A percentile compares a stretch with the other conserved stretches of the same genome.
Conservation (phyloP, 768 basidiomycete species). For the Dictyophora rubrovolvata region DNA sequence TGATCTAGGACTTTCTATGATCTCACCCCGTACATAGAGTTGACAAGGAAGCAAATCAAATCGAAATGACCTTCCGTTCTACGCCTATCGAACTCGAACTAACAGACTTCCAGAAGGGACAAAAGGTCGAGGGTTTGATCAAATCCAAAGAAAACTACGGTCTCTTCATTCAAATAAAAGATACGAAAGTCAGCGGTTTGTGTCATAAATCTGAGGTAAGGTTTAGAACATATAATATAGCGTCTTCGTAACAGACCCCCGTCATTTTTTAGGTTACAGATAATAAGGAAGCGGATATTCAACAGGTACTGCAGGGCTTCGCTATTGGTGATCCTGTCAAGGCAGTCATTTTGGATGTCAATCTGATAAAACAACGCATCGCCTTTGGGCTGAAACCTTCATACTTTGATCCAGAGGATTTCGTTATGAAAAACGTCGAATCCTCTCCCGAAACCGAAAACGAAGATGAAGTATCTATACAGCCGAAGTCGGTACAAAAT, state of each 20-base stretch:
- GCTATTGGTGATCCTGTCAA: constrained; percentile 81
- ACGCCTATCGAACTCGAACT: constrained; percentile 35
- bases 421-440: constrained; percentile 27
- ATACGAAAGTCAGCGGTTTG: constrained; percentile 73
- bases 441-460: constrained; percentile 17
- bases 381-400: constrained; percentile 82
- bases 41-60: constrained; percentile 57
- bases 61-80: constrained; percentile 86
- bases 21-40: constrained; percentile 36
- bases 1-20: background rate
- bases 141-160: constrained; percentile 83
- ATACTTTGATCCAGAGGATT: constrained; percentile 63
- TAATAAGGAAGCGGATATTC: constrained; percentile 70
- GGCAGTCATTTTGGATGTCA: constrained; percentile 62
- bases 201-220: constrained; percentile 90
- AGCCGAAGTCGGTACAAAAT: constrained; percentile 18
- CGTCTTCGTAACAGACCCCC: background rate
- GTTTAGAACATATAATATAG: constrained; percentile 2
- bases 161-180: constrained; percentile 85
- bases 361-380: constrained; percentile 71
- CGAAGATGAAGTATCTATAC: constrained; percentile 21
- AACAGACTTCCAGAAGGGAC: constrained; percentile 59
- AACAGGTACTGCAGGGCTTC: constrained; percentile 70
- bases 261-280: constrained; percentile 64
- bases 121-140: constrained; percentile 70